Evolutionary conservation across 108 stramenopile genomes (phyloP).

Genomic region (Cyclostephanos tholiformis): DNA sequence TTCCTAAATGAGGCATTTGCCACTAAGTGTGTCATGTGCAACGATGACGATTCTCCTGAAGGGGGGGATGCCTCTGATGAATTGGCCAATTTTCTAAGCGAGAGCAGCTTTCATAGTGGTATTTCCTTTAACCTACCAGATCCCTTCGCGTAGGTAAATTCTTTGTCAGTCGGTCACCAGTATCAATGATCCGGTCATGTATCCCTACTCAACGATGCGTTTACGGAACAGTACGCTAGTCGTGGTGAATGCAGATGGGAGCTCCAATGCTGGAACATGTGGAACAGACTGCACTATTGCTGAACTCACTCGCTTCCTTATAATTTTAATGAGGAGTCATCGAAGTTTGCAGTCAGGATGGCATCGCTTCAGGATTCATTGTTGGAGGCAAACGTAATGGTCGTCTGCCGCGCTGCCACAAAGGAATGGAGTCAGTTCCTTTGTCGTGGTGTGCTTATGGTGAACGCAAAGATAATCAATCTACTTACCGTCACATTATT

Average conservation of each 20-base stretch:
- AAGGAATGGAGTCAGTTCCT: constrained; percentile 16
- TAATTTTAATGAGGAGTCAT: constrained; percentile 36
- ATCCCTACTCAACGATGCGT: constrained; percentile 28
- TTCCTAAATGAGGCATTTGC: constrained; percentile 30
- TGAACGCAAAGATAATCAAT: no score
- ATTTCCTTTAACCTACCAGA: constrained; percentile 13
- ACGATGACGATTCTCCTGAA: constrained; percentile 38
- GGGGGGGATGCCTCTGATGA: constrained; percentile 32
- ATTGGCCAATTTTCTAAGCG: constrained; percentile 38
- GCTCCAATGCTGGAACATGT: constrained; percentile 66
- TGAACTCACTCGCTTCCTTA: constrained; percentile 72
- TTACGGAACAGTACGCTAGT: constrained; percentile 42
- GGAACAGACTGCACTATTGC: constrained; percentile 62
- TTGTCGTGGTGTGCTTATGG: constrained; percentile 1
- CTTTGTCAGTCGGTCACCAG: background rate
- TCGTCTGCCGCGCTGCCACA: constrained; percentile 17
- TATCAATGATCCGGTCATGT: constrained; percentile 33
- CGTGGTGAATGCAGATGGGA: background rate
- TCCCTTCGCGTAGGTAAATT: background rate
- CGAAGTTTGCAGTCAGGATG: constrained; percentile 42
- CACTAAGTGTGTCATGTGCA: constrained; percentile 37
- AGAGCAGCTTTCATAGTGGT: constrained; percentile 1
- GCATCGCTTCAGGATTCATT: constrained; percentile 57
- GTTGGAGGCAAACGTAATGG: constrained; percentile 50
- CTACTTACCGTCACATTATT: no score